Conservation (phyloP, 768 basidiomycete genomes). For the Psilocybe sp. region DNA sequence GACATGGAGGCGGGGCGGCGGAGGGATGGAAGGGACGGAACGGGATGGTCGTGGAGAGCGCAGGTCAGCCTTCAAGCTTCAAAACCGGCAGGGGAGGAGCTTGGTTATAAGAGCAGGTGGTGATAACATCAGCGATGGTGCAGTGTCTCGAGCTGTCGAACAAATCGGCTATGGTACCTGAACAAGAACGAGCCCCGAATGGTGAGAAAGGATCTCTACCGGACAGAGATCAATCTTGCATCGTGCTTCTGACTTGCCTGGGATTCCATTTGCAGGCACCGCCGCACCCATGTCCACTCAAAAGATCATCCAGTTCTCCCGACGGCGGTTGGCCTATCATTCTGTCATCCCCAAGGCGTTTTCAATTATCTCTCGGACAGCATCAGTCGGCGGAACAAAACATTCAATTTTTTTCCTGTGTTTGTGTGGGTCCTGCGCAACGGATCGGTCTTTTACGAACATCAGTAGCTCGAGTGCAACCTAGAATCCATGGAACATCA, state of each 20-base stretch:
- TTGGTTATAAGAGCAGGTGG: slow-evolving; percentile 29
- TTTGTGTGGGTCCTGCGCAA: slow-evolving; percentile 4
- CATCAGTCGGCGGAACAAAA: slow-evolving; percentile 16
- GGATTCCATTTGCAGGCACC: slow-evolving; percentile 12
- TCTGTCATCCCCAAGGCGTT: slow-evolving; percentile 2
- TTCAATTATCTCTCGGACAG: slow-evolving; percentile 8
- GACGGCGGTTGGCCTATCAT: too few relatives aligned
- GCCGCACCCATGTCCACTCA: too few relatives aligned
- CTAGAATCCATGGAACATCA: too few relatives aligned
- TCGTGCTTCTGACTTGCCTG: slow-evolving; percentile 15
- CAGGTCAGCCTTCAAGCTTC: slow-evolving; percentile 14
- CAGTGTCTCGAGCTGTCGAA: slow-evolving; percentile 22
- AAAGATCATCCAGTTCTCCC: too few relatives aligned
- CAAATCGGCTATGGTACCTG: slow-evolving; percentile 28
- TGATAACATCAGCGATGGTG: slow-evolving; percentile 22
- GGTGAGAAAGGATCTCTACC: slow-evolving; percentile 15
- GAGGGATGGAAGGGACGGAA: slow-evolving; percentile 16
- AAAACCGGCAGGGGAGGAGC: slow-evolving; percentile 10
- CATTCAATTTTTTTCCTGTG: not conserved
- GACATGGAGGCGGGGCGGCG: slow-evolving; percentile 1
- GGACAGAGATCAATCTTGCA: slow-evolving; percentile 24
- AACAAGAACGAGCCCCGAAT: slow-evolving; percentile 19
- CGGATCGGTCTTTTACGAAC: not conserved
- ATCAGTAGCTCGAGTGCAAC: too few relatives aligned
- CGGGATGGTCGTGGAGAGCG: slow-evolving; percentile 8